Evolutionary conservation across 441 rosid genomes (phyloP), one percentile per base, ranked within the genome.

Genomic region (Heliophila coronopifolia): DNA sequence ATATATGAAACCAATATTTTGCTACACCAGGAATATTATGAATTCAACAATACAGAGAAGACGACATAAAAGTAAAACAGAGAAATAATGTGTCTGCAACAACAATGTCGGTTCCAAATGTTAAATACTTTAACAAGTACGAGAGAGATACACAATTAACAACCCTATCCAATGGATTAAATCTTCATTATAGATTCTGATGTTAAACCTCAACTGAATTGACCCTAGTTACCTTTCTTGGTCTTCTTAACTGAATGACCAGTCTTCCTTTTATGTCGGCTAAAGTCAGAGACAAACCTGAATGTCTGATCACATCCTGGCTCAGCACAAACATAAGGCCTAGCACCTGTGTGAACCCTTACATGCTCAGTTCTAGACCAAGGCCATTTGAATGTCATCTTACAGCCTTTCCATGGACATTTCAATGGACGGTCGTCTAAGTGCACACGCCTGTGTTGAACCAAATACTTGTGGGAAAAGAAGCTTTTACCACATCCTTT

Each of bases 381-480:
- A 16, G 97, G 91, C 97, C 97, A 93, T 68, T 93, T 93, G 72
- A 93, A 93, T 11, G 96, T 65, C 97, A 86, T 89, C 75, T 84
- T 86, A 67, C 99, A 93, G 24, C 99, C 97, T 48, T 84, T 93
- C 99, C 99, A 93, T 0, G 99, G 99, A 62, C 99, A 93, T 73
- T 93, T 89, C 13, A 93, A 84, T n/a, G 99, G 97, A 16, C 99
- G 86, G n/a, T 89, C 99, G 18, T 89, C 96, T 18, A 60, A 32
- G 59, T 93, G 99, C 47, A 93, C 97, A 26, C 95, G 72, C 0
- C 77, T 78, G 55, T 89, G 99, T 79, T 93, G 99, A 73, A 93
- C 95, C 49, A 93, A 67, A 47, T 93, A 93, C 56, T 93, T 93
- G 74, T 93, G 97, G 0, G 97, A 93, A 78, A 93, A 78, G 67